Percentiles rank a stretch among this genome's conserved stretches.
phyloP scores from a whole-genome alignment of 768 basidiomycete genomes.

The Macrolepiota albuminosa region DNA sequence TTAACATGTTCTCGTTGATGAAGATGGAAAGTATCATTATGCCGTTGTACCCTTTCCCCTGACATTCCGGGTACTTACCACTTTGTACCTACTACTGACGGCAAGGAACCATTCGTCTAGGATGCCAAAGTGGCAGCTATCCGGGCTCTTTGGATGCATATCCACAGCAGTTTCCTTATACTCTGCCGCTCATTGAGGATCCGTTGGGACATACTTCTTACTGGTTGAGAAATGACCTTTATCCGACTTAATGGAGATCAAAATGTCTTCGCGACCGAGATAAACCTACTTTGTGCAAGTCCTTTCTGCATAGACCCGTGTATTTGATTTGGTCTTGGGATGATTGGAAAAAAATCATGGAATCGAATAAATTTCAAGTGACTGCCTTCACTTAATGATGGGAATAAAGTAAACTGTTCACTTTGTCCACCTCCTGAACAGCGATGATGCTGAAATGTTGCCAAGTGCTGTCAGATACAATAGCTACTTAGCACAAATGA shows the following conservation, averaged over 20 bases:
- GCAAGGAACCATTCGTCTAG: neutral
- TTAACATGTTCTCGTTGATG: constrained; percentile 5
- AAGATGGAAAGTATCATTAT: neutral
- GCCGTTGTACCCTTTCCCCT: constrained; percentile 13
- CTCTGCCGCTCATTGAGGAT: constrained; percentile 10
- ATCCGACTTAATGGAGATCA: neutral
- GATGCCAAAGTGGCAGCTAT: neutral
- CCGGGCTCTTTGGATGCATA: constrained; percentile 1
- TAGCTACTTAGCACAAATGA: no score
- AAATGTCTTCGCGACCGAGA: neutral
- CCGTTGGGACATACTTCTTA: constrained; percentile 7
- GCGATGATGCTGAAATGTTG: neutral
- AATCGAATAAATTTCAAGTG: neutral
- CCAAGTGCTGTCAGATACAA: no score
- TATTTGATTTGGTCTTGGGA: neutral
- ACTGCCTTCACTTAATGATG: neutral
- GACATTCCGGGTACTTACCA: constrained; percentile 6
- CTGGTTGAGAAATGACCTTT: constrained; percentile 8
- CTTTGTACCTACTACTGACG: no score
- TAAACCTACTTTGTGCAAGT: neutral
- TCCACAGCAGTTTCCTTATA: neutral
- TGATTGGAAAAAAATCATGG: neutral
- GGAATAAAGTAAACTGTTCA: neutral
- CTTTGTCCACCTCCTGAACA: constrained; percentile 3
- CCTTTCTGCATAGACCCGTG: neutral